Evolutionary conservation across 164 flowering plant species (phyloP), one percentile per base, ranked within the genome.

Genomic region (Aristolochia californica): DNA sequence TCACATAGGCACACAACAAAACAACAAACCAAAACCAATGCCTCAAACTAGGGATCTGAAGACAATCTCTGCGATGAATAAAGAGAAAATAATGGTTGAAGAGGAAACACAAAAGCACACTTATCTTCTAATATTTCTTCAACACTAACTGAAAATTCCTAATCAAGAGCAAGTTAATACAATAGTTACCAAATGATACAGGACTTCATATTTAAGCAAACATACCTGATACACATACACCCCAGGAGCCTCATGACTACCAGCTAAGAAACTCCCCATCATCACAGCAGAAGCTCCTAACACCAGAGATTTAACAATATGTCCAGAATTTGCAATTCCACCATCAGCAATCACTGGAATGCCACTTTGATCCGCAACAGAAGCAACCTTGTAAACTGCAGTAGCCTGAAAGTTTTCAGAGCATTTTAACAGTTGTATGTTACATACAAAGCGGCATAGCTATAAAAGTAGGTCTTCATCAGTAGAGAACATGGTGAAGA

Each of bases 271-370:
- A 70, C 91, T 66, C 23, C 70, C 70, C 70, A 66, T 66, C 70
- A 66, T 66, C 13, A 66, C 70, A 45, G 70, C 61, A 18, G 70
- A 66, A 13, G 70, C 70, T n/a, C 70, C 70, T 14, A 66, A 55
- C 28, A 51, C 62, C 74, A 89, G 69, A 69, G 96, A 97, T 72
- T 87, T 93, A n/a, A 93, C 97, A 60, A 93, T 80, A 70, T 89
- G 99, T 9, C 99, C 99, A 52, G 99, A 89, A 69, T 85, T 83
- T 64, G 86, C 84, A 62, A 93, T 93, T 20, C 98, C 98, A 58
- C 98, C 98, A 74, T 93, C 98, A 45, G 97, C 98, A 70, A 89
- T 93, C 57, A 93, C 80, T 51, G 98, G 98, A 28, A 93, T 75
- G 48, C 85, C 88, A 66, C 78, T 73, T 60, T 74, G 75, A 26